Percentiles rank a stretch among this genome's conserved stretches.
phyloP scores from a whole-genome alignment of 2,329 filamentous ascomycete genomes.

The Dryadomyces sulphureus region DNA sequence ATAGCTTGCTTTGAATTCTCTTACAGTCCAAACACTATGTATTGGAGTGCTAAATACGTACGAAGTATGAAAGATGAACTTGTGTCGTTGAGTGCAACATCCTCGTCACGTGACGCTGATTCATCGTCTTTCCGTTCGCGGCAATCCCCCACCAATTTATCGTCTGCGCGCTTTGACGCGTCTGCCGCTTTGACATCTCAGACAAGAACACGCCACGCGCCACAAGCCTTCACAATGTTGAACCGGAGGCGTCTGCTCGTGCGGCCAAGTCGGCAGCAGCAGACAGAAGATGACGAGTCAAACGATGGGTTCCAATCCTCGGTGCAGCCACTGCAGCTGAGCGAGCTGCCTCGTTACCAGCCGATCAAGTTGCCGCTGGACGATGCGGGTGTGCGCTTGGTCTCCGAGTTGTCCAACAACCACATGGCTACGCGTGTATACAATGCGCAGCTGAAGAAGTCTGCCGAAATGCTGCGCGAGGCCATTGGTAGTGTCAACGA shows the following conservation, averaged over 20 bases:
- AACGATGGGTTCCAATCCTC: background rate
- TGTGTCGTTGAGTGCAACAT: too few relatives aligned
- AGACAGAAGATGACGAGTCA: background rate
- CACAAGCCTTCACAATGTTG: constrained; percentile 1
- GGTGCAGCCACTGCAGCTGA: constrained; percentile 3
- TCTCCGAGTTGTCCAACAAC: constrained; percentile 27
- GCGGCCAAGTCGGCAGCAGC: constrained; percentile 4
- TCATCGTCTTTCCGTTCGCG: background rate
- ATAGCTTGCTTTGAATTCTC: background rate
- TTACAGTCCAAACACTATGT: too few relatives aligned
- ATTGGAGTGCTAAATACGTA: too few relatives aligned
- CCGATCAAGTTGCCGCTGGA: constrained; percentile 30
- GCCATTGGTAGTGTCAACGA: constrained; percentile 34
- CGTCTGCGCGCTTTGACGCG: background rate
- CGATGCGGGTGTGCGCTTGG: constrained; percentile 20
- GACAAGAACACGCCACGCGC: too few relatives aligned
- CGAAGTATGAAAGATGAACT: background rate
- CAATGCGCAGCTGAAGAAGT: constrained; percentile 29
- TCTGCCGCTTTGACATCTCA: too few relatives aligned
- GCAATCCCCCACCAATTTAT: background rate
- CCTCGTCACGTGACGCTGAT: background rate
- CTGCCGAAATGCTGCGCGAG: constrained; percentile 26
- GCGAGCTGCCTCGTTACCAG: constrained; percentile 34
- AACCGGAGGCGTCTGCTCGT: constrained; percentile 7
- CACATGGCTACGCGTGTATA: constrained; percentile 26